Evolutionary conservation across 495 filamentous ascomycete species (phyloP).

Genomic region (Opeltia flavorubescens): DNA sequence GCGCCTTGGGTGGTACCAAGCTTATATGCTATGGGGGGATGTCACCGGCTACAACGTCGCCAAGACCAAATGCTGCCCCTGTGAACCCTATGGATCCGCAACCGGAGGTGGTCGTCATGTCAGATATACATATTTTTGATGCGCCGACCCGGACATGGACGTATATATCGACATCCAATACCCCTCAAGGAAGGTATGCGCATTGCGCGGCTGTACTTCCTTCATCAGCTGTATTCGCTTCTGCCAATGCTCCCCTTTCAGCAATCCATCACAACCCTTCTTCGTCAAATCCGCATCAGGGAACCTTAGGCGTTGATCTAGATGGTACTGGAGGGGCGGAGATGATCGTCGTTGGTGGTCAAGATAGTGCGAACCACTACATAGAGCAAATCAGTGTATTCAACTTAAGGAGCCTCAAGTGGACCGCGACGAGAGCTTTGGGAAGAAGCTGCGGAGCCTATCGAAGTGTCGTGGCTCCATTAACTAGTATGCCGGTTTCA

Average conservation of each 20-base stretch:
- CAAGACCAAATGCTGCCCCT: constrained; percentile 27
- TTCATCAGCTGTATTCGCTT: constrained; percentile 74
- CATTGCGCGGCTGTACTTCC: constrained; percentile 91
- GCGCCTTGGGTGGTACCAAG: constrained; percentile 84
- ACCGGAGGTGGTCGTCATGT: constrained; percentile 90
- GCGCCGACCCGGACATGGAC: constrained; percentile 77
- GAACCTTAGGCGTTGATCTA: constrained; percentile 68
- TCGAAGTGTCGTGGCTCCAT: constrained; percentile 79
- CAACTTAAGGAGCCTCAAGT: constrained; percentile 90
- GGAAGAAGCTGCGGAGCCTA: constrained; percentile 92
- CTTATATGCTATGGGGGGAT: constrained; percentile 96
- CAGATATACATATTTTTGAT: constrained; percentile 93
- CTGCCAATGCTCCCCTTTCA: constrained; percentile 64
- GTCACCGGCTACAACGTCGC: constrained; percentile 53
- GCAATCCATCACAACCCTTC: constrained; percentile 82
- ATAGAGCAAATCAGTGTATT: constrained; percentile 98
- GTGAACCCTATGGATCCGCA: constrained; percentile 46
- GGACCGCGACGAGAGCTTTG: constrained; percentile 73
- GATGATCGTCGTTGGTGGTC: constrained; percentile 93
- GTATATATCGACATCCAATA: constrained; percentile 61
- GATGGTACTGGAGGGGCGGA: constrained; percentile 88
- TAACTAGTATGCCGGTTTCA: constrained; percentile 52
- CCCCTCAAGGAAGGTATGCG: constrained; percentile 88
- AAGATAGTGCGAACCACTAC: constrained; percentile 95
- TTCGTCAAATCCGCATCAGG: constrained; percentile 64